Evolutionary conservation across 2,329 filamentous ascomycete genomes (phyloP), one percentile per base, ranked within the genome.

Genomic region (Elsinoe fawcettii): DNA sequence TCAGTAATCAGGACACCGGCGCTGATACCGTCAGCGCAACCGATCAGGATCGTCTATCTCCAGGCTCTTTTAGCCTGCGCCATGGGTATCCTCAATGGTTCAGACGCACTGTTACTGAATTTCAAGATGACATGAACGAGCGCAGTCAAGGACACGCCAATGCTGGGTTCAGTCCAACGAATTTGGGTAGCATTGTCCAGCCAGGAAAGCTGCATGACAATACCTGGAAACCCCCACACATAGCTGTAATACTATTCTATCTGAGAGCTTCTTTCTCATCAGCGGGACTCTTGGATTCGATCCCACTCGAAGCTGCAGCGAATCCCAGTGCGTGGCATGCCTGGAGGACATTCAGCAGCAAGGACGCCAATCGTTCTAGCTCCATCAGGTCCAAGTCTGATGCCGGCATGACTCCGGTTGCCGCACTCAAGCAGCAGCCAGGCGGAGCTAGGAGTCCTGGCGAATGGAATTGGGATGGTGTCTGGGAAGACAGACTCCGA

Each of bases 381-480:
- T 25, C 49, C 16, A 20, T 54, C 8, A 34, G 34, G 36, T 36
- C 57, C 14, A 54, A 56, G 36, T 44, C 59, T 18, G 37, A 60
- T 60, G 22, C 63, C 61, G 44, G 60, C 57, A 47, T 41, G 57
- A 51, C 23, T 37, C 44, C 60, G 57, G 43, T 62, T 16, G 62
- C 32, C 56, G 58, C 47, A 61, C 63, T 43, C 53, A 67, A 63
- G 60, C 68, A 64, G 64, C 69, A 63, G 60, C 68, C 69, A 12
- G 69, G 69, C n/a, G 69, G 67, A 68, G 81, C 73, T 59, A 75
- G 84, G 60, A 77, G 80, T 51, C 90, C 90, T 0, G 88, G 87
- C 5, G 87, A 95, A 65, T 97, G 92, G 92, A 95, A 95, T 67
- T 97, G 92, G 92, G 90, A 96, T 66, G 91, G 92, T 0, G 92